A percentile compares a stretch with the other conserved stretches of the same genome.
phyloP scores from a whole-genome alignment of 345 rosid genomes.

The Pseudoturritis turrita region DNA sequence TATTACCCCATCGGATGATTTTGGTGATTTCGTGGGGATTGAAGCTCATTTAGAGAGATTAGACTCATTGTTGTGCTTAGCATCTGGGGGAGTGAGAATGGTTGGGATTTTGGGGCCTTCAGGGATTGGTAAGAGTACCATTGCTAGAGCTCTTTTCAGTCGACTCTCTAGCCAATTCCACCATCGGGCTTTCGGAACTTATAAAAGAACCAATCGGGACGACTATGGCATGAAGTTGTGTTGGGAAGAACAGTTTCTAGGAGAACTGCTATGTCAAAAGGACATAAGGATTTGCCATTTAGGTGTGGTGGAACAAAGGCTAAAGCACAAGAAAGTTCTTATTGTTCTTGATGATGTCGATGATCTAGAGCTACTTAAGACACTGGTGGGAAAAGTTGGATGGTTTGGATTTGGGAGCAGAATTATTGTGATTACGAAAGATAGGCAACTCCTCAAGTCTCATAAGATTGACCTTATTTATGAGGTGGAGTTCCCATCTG shows the following conservation, averaged over 20 bases:
- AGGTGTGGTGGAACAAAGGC: neutral
- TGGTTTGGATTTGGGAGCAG: conserved; percentile 9
- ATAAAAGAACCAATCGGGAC: neutral
- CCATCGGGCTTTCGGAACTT: neutral
- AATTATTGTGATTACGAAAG: conserved; percentile 11
- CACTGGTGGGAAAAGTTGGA: neutral
- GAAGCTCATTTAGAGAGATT: neutral
- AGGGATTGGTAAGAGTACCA: conserved; percentile 46
- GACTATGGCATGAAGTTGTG: conserved; percentile 13
- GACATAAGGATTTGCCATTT: neutral
- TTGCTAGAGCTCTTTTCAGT: conserved; percentile 22
- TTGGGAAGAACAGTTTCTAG: conserved; percentile 34
- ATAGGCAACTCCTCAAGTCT: neutral
- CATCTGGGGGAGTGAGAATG: neutral
- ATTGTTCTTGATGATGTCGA: conserved; percentile 14
- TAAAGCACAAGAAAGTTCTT: conserved; percentile 8
- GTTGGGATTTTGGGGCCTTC: conserved; percentile 37
- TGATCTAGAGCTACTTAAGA: neutral
- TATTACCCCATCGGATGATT: neutral
- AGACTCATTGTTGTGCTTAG: neutral
- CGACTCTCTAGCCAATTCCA: neutral
- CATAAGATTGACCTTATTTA: neutral
- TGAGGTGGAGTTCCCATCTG: neutral
- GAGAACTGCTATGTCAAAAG: conserved; percentile 23
- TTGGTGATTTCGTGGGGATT: conserved; percentile 18